phyloP scores from a whole-genome alignment of 2,329 filamentous ascomycete species.

The Neodidymelliopsis sp. region DNA sequence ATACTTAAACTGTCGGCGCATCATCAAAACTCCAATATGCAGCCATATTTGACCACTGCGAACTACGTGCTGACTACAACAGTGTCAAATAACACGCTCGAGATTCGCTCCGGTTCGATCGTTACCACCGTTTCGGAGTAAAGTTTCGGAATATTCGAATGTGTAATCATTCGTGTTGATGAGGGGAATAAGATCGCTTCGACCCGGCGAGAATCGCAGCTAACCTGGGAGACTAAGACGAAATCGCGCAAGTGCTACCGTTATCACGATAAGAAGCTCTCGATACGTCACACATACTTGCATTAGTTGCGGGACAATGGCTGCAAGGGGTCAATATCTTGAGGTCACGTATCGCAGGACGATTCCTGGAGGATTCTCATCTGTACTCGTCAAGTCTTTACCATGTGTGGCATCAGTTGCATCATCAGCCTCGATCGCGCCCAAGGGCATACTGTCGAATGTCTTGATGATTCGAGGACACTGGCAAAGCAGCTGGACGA shows the following conservation, averaged over 20 bases:
- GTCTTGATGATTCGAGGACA: slow-evolving; percentile 4
- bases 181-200: slow-evolving; percentile 4
- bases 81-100: too few species aligned
- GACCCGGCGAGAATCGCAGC: background rate
- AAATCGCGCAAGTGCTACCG: background rate
- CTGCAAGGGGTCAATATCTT: slow-evolving; percentile 4
- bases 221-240: background rate
- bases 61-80: too few species aligned
- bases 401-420: slow-evolving; percentile 19
- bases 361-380: slow-evolving; percentile 2
- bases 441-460: slow-evolving; percentile 1
- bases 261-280: slow-evolving; percentile 10
- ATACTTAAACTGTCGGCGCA: too few species aligned
- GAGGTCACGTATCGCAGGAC: background rate
- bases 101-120: too few species aligned
- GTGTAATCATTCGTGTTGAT: too few species aligned
- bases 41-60: too few species aligned
- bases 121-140: too few species aligned
- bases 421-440: slow-evolving; percentile 12
- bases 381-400: background rate
- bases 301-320: slow-evolving; percentile 10
- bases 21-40: too few species aligned
- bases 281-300: slow-evolving; percentile 15
- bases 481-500: slow-evolving; percentile 14
- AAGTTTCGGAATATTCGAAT: too few species aligned